Evolutionary conservation across 2,329 filamentous ascomycete species (phyloP).

Genomic region (Graphiopsis chlorocephala): DNA sequence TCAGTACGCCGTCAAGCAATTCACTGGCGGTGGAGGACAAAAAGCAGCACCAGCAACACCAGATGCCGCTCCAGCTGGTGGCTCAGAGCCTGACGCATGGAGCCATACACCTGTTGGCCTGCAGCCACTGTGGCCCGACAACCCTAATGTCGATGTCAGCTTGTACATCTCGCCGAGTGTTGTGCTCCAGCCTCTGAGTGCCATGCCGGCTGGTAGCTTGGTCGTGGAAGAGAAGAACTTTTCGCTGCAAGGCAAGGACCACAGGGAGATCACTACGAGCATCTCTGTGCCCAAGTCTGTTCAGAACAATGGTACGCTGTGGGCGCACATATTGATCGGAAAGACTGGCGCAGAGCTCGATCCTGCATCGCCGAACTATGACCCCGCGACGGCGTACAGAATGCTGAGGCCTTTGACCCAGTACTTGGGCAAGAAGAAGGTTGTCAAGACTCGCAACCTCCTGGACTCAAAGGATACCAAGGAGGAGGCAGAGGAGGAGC

Average conservation of each 20-base stretch:
- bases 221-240: slow-evolving; percentile 81
- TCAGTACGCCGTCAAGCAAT: slow-evolving; percentile 57
- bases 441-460: slow-evolving; percentile 81
- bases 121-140: slow-evolving; percentile 82
- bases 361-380: slow-evolving; percentile 68
- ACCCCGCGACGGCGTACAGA: slow-evolving; percentile 73
- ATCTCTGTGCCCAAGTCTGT: slow-evolving; percentile 76
- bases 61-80: slow-evolving; percentile 18
- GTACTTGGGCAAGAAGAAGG: slow-evolving; percentile 88
- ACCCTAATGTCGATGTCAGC: slow-evolving; percentile 75
- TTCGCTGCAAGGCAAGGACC: slow-evolving; percentile 61
- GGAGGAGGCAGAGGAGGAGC: slow-evolving; percentile 48
- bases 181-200: slow-evolving; percentile 64
- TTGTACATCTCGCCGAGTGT: slow-evolving; percentile 80
- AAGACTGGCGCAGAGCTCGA: slow-evolving; percentile 74
- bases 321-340: slow-evolving; percentile 89
- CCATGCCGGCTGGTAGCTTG: slow-evolving; percentile 63
- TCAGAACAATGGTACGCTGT: slow-evolving; percentile 89
- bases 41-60: slow-evolving; percentile 23
- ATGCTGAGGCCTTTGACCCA: slow-evolving; percentile 84
- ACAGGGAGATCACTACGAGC: slow-evolving; percentile 70
- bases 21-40: slow-evolving; percentile 42
- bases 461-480: slow-evolving; percentile 53
- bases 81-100: slow-evolving; percentile 49
- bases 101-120: slow-evolving; percentile 66